phyloP scores from a whole-genome alignment of 176 grass and related monocot genomes.

The Carex parvula region DNA sequence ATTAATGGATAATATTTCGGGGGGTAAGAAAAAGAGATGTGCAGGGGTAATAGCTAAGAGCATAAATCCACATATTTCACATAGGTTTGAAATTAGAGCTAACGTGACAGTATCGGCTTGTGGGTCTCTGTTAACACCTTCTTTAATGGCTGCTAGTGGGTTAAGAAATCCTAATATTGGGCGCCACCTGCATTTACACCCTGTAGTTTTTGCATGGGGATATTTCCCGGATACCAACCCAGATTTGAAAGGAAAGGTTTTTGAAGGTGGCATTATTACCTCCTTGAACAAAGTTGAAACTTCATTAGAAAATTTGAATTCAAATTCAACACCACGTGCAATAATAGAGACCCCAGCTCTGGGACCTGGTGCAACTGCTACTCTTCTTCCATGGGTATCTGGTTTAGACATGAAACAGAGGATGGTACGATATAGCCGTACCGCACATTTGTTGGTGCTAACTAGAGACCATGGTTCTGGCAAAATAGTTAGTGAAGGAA shows the following conservation, averaged over 20 bases:
- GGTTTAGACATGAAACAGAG: slow-evolving; percentile 72
- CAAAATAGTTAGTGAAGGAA: slow-evolving; percentile 51
- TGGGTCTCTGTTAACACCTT: slow-evolving; percentile 69
- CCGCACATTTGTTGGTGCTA: slow-evolving; percentile 60
- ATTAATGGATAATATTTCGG: neutral
- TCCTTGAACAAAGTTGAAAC: slow-evolving; percentile 67
- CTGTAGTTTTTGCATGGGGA: slow-evolving; percentile 56
- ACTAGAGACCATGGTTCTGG: slow-evolving; percentile 63
- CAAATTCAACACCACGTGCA: slow-evolving; percentile 10
- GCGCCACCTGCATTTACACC: slow-evolving; percentile 81
- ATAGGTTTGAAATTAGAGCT: slow-evolving; percentile 53
- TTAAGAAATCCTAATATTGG: slow-evolving; percentile 79
- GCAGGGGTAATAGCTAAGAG: slow-evolving; percentile 53
- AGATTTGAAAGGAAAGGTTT: slow-evolving; percentile 53
- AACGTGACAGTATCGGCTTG: slow-evolving; percentile 56
- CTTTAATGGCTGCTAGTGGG: slow-evolving; percentile 58
- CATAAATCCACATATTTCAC: slow-evolving; percentile 36
- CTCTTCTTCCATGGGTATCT: slow-evolving; percentile 67
- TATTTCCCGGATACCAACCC: slow-evolving; percentile 67
- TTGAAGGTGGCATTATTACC: slow-evolving; percentile 93
- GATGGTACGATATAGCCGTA: slow-evolving; percentile 60
- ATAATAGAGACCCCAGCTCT: slow-evolving; percentile 66
- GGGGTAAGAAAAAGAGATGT: slow-evolving; percentile 38
- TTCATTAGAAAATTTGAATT: slow-evolving; percentile 12
- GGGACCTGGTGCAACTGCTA: slow-evolving; percentile 34